Evolutionary conservation across 2,329 filamentous ascomycete species (phyloP).

Genomic region (Chaetothyriales sp.): DNA sequence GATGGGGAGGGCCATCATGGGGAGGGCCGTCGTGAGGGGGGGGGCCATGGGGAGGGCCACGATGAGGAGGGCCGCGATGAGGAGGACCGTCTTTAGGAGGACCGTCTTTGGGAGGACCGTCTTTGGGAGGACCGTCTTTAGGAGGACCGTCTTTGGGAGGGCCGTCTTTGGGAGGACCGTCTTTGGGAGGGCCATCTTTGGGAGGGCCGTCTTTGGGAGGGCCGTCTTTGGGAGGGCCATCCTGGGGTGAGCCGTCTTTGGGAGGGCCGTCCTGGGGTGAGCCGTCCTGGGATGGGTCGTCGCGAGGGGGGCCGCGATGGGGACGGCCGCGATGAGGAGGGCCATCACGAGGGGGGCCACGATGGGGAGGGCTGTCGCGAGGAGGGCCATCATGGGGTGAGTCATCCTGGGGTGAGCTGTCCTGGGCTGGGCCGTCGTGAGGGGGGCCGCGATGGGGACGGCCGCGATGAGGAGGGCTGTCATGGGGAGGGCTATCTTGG

Average conservation of each 20-base stretch:
- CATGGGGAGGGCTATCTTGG: no score
- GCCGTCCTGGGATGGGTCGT: no score
- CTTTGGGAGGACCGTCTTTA: constrained; percentile 24
- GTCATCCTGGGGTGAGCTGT: no score
- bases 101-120: constrained; percentile 24
- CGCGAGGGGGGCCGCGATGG: no score
- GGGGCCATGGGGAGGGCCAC: constrained; percentile 6
- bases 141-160: constrained; percentile 18
- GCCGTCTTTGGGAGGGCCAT: no score
- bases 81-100: constrained; percentile 11
- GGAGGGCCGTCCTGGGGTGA: no score
- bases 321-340: constrained; percentile 21
- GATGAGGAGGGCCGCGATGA: constrained; percentile 28
- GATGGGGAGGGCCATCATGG: constrained; percentile 6
- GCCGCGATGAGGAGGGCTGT: constrained; percentile 8
- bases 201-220: not conserved
- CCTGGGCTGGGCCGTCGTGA: no score
- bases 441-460: no score
- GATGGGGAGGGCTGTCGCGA: constrained; percentile 5
- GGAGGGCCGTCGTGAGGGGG: constrained; percentile 29
- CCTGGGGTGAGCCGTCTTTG: no score
- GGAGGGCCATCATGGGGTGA: constrained; percentile 30
- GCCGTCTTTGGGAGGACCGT: constrained; percentile 9
- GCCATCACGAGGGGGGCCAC: constrained; percentile 15
- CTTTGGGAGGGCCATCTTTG: constrained; percentile 1